A percentile compares a stretch with the other conserved stretches of the same genome.
These are phyloP conservation scores for Phytophthora pini DNA, from an alignment of 352 stramenopile species.

Conservation along the genomic window DNA sequence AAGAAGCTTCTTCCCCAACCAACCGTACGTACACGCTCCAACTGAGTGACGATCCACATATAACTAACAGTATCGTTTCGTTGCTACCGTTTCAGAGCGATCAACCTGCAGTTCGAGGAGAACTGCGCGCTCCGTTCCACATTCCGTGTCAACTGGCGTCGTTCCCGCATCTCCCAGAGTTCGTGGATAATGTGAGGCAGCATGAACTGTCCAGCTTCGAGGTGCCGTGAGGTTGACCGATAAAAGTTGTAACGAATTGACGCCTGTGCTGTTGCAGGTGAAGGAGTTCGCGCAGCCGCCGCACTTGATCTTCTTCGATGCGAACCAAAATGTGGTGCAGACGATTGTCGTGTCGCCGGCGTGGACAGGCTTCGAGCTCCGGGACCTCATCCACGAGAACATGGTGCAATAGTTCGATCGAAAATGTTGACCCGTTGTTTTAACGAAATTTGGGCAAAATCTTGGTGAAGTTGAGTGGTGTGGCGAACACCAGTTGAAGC, in stretches of 20 bases:
- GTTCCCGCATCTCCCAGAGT: neutral
- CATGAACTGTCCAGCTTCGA: slow-evolving; percentile 13
- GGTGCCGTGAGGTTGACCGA: neutral
- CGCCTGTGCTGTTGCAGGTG: slow-evolving; percentile 23
- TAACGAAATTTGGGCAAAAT: too few relatives aligned
- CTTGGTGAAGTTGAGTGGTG: neutral
- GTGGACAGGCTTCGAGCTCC: slow-evolving; percentile 53
- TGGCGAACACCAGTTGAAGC: neutral
- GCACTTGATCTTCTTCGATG: slow-evolving; percentile 53
- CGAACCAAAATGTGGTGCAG: slow-evolving; percentile 32
- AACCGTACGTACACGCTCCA: slow-evolving; percentile 30
- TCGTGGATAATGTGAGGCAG: neutral
- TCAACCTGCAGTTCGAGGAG: slow-evolving; percentile 19
- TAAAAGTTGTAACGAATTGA: neutral
- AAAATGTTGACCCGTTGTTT: neutral
- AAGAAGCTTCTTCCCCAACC: slow-evolving; percentile 23
- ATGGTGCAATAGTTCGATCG: slow-evolving; percentile 1
- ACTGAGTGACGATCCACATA: neutral
- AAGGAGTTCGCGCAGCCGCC: slow-evolving; percentile 52
- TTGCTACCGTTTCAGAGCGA: slow-evolving; percentile 21
- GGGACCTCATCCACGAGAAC: slow-evolving; percentile 34
- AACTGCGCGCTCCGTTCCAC: slow-evolving; percentile 49
- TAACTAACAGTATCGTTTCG: neutral
- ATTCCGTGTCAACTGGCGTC: slow-evolving; percentile 32
- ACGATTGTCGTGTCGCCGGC: slow-evolving; percentile 39